Evolutionary conservation across 495 filamentous ascomycete species (phyloP).

Genomic region (Letharia columbiana): DNA sequence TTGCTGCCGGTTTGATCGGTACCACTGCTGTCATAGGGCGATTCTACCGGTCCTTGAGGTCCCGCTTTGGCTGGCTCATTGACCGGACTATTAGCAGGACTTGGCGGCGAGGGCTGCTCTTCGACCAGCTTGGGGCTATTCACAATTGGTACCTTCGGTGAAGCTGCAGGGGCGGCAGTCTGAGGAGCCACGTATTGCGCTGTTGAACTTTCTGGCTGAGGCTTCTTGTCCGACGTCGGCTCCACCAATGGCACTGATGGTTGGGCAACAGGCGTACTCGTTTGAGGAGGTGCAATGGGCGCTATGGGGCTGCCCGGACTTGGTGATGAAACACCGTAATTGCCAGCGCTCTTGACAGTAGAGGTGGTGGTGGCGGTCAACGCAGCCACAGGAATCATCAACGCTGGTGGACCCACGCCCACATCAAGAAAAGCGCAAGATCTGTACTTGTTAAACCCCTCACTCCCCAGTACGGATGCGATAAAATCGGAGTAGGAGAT

Average conservation of each 20-base stretch:
- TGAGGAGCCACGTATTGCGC: background rate
- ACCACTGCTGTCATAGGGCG: background rate
- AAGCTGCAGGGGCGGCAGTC: background rate
- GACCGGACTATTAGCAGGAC: background rate
- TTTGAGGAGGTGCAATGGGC: background rate
- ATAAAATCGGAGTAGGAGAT: background rate
- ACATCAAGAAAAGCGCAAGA: constrained; percentile 1
- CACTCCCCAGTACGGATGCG: background rate
- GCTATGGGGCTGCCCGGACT: background rate
- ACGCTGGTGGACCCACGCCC: constrained; percentile 1
- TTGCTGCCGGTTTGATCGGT: background rate
- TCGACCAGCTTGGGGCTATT: background rate
- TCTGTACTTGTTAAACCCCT: background rate
- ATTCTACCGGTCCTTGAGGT: background rate
- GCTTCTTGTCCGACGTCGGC: background rate
- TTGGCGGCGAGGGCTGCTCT: background rate
- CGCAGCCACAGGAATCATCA: background rate
- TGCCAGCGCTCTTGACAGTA: background rate
- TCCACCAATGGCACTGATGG: background rate
- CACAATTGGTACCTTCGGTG: background rate
- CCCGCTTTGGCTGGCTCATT: background rate
- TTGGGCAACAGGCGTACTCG: background rate
- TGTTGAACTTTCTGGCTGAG: background rate
- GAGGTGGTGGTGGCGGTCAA: background rate
- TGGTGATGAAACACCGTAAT: background rate